Conservation (phyloP, 2,329 filamentous ascomycete genomes). For the Apiospora sp. region DNA sequence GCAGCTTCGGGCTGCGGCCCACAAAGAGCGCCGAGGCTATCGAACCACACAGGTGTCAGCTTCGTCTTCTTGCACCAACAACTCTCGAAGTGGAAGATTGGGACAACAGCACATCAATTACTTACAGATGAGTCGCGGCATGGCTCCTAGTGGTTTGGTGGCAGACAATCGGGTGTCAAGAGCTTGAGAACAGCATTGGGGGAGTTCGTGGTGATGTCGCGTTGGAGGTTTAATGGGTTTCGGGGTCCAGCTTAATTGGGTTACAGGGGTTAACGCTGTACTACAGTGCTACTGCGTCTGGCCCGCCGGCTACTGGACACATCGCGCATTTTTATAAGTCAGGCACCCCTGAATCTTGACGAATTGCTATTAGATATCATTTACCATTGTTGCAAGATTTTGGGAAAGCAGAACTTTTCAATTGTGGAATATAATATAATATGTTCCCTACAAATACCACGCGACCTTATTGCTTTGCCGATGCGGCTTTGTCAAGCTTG, state of each 20-base stretch:
- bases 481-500: background rate
- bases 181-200: constrained; percentile 3
- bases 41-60: background rate
- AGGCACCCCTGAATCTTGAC: background rate
- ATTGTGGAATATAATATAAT: background rate
- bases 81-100: background rate
- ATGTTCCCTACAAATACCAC: background rate
- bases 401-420: no score
- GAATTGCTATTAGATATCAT: background rate
- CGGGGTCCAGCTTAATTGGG: constrained; percentile 15
- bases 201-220: constrained; percentile 10
- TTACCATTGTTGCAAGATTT: background rate
- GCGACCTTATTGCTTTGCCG: background rate
- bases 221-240: constrained; percentile 21
- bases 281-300: background rate
- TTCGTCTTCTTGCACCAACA: background rate
- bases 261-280: constrained; percentile 1
- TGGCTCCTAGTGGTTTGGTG: constrained; percentile 39
- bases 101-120: background rate
- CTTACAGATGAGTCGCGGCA: constrained; percentile 64
- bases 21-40: constrained; percentile 71
- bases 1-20: constrained; percentile 80
- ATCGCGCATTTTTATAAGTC: constrained; percentile 10
- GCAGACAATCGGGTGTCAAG: constrained; percentile 1
- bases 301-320: constrained; percentile 7